phyloP scores from a whole-genome alignment of 2,329 filamentous ascomycete species.

The Zelopaecilomyces penicillatus region DNA sequence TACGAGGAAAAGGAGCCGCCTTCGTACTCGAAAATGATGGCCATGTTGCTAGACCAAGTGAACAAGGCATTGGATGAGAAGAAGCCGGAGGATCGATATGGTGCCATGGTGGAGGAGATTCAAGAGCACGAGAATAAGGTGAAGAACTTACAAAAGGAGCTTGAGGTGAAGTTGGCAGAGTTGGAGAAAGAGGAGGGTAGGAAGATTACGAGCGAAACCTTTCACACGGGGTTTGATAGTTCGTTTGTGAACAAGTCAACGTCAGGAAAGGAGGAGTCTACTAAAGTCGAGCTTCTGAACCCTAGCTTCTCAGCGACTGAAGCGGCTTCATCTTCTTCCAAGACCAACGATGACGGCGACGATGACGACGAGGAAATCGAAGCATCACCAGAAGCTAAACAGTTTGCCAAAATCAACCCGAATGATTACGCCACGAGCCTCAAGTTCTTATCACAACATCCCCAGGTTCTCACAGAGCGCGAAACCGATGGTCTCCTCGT shows the following conservation, averaged over 20 bases:
- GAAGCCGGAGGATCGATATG: conserved; percentile 58
- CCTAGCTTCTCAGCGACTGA: conserved; percentile 37
- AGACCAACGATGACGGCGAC: conserved; percentile 23
- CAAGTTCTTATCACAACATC: conserved; percentile 70
- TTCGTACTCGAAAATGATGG: conserved; percentile 96
- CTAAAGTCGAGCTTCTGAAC: conserved; percentile 68
- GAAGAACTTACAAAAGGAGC: conserved; percentile 64
- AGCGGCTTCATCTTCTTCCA: neutral
- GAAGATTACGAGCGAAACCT: conserved; percentile 90
- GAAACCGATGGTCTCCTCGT: conserved; percentile 88
- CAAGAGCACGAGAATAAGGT: conserved; percentile 71
- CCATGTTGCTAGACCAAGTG: conserved; percentile 87
- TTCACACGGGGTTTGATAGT: conserved; percentile 85
- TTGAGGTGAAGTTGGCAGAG: conserved; percentile 65
- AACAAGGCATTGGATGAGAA: conserved; percentile 76
- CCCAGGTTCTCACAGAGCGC: conserved; percentile 68
- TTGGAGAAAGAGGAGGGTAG: conserved; percentile 75
- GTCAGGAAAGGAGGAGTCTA: conserved; percentile 36
- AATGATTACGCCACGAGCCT: conserved; percentile 67
- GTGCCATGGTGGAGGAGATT: conserved; percentile 71
- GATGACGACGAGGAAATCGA: conserved; percentile 67
- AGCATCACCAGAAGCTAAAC: conserved; percentile 67
- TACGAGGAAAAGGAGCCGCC: conserved; percentile 64
- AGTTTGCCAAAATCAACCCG: conserved; percentile 71
- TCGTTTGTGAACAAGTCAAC: conserved; percentile 65